Evolutionary conservation across 2,329 filamentous ascomycete genomes (phyloP).

Genomic region (Curvularia eragrostidis): DNA sequence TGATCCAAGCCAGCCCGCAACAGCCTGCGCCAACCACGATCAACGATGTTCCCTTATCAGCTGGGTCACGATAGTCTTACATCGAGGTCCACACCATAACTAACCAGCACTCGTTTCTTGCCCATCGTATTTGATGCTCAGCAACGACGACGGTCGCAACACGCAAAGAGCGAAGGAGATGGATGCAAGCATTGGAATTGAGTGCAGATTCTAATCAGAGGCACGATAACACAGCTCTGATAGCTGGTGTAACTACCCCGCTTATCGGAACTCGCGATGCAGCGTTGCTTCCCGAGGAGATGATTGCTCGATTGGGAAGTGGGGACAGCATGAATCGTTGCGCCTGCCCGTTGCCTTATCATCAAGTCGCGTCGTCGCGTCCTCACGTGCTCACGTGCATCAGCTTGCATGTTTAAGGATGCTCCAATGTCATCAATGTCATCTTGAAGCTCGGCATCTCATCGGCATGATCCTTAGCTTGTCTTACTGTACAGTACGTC

Average conservation of each 20-base stretch:
- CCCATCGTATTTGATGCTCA: background rate
- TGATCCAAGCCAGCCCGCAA: background rate
- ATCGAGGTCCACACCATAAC: background rate
- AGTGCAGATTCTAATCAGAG: background rate
- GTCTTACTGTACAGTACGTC: no score
- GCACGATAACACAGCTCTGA: background rate
- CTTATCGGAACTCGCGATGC: constrained; percentile 8
- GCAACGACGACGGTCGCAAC: background rate
- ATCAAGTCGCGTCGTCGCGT: constrained; percentile 17
- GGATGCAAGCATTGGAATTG: background rate
- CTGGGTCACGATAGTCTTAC: background rate
- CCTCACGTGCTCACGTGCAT: background rate
- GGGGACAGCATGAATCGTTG: constrained; percentile 18
- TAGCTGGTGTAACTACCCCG: constrained; percentile 23
- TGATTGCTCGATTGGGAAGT: constrained; percentile 16
- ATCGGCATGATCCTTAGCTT: no score
- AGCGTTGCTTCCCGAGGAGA: constrained; percentile 1
- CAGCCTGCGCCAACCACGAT: background rate
- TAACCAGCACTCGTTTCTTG: background rate
- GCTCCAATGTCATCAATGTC: background rate
- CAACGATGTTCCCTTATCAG: background rate
- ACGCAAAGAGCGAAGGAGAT: background rate
- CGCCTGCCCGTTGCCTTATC: constrained; percentile 21
- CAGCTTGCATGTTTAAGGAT: background rate
- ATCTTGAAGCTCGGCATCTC: background rate